These are phyloP conservation scores for Tetracentron sinense DNA, from an alignment of 164 flowering plant species.

Conservation along the genomic window DNA sequence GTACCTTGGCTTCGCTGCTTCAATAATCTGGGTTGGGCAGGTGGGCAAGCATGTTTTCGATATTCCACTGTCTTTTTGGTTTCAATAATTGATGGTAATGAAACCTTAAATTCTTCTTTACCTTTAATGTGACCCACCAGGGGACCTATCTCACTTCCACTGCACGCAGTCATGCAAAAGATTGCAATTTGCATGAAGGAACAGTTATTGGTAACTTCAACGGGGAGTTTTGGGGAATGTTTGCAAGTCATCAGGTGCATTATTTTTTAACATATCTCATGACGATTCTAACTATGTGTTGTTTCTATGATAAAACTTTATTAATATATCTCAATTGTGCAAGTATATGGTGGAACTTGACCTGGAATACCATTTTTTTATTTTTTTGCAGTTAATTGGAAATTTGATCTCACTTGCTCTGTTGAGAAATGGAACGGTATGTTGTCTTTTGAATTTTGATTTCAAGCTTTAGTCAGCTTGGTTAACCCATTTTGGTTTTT, in stretches of 20 bases:
- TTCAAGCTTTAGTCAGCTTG: not conserved
- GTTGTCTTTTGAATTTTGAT: slow-evolving; percentile 5
- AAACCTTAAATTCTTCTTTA: not conserved
- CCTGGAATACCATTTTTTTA: not conserved
- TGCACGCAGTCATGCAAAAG: slow-evolving; percentile 73
- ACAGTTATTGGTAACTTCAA: slow-evolving; percentile 80
- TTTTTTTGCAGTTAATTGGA: slow-evolving; percentile 69
- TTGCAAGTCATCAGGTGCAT: slow-evolving; percentile 84
- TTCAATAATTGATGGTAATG: not conserved
- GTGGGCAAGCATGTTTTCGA: slow-evolving; percentile 22
- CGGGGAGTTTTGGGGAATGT: slow-evolving; percentile 92
- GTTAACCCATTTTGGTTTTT: not conserved
- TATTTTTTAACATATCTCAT: not conserved
- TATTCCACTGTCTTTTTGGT: not conserved
- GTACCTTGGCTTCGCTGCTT: slow-evolving; percentile 90
- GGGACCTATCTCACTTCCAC: slow-evolving; percentile 92
- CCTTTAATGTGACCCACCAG: slow-evolving; percentile 31
- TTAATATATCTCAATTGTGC: not conserved
- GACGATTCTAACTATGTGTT: not conserved
- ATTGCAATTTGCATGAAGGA: slow-evolving; percentile 66
- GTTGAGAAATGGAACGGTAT: slow-evolving; percentile 57
- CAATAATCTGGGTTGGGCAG: slow-evolving; percentile 98
- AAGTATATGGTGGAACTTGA: not conserved
- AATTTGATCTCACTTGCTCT: slow-evolving; percentile 72
- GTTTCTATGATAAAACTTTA: not conserved